Percentiles rank a stretch among this genome's conserved stretches.
Conservation (phyloP, 1,284 basidiomycete species). For the Paramarasmius palmivorus region DNA sequence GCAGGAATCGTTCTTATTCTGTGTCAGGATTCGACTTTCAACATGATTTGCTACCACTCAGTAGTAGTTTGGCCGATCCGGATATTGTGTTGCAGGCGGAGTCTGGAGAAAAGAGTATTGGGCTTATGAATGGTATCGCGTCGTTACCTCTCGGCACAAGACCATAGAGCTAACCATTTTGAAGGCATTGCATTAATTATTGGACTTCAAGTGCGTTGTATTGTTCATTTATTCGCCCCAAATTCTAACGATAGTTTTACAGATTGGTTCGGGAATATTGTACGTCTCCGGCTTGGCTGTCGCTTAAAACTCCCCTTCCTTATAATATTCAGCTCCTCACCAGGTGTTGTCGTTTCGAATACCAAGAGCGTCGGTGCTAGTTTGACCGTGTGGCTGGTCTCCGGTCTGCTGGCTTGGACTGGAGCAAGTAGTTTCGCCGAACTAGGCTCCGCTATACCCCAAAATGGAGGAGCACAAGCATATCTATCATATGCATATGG, state of each 20-base stretch:
- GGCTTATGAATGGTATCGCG: conserved; percentile 67
- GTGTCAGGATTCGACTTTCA: conserved; percentile 79
- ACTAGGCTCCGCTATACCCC: conserved; percentile 80
- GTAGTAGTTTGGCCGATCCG: conserved; percentile 70
- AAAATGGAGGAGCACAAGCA: conserved; percentile 89
- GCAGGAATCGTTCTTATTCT: conserved; percentile 64
- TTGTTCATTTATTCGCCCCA: conserved; percentile 1
- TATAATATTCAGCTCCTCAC: conserved; percentile 65
- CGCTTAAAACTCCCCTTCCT: conserved; percentile 7
- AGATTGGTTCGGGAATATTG: conserved; percentile 95
- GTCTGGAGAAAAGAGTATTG: conserved; percentile 69
- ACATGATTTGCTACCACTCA: conserved; percentile 74
- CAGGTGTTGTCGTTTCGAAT: conserved; percentile 88
- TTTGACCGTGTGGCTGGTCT: conserved; percentile 76
- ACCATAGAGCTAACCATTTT: conserved; percentile 7
- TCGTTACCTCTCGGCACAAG: conserved; percentile 5
- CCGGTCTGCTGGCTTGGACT: conserved; percentile 88
- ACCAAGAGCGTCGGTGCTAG: conserved; percentile 86
- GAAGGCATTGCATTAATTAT: conserved; percentile 83
- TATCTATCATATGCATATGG: conserved; percentile 90
- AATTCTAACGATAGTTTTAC: neutral
- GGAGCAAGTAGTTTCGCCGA: conserved; percentile 92
- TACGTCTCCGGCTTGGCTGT: conserved; percentile 32
- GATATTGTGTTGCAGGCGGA: conserved; percentile 44
- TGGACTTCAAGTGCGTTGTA: conserved; percentile 64